These are phyloP conservation scores for Sanghuangporus weigelae DNA, from an alignment of 1,284 basidiomycete species.

Conservation along the genomic window DNA sequence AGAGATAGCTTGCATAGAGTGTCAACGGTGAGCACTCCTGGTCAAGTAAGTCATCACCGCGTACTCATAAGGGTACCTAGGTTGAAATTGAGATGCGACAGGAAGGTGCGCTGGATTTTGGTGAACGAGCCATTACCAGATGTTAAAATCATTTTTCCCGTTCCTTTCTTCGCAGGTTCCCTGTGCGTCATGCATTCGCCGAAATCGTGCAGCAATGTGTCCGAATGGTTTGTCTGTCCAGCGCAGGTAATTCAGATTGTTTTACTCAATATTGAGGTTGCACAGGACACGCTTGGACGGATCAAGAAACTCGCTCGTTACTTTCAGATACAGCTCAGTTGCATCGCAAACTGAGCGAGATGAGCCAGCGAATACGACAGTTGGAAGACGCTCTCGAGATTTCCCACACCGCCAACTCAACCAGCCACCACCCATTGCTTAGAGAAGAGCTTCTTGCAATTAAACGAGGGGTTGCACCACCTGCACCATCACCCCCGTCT, in stretches of 20 bases:
- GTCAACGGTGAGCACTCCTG: constrained; percentile 42
- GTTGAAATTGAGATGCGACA: constrained; percentile 73
- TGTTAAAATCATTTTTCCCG: background rate
- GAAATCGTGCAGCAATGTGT: constrained; percentile 65
- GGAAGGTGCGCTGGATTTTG: constrained; percentile 70
- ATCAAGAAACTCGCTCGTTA: constrained; percentile 46
- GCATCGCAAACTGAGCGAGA: constrained; percentile 54
- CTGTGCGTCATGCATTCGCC: constrained; percentile 25
- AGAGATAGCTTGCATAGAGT: constrained; percentile 64
- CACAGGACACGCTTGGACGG: constrained; percentile 11
- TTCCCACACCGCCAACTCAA: constrained; percentile 30
- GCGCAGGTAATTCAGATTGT: background rate
- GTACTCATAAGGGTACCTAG: constrained; percentile 30
- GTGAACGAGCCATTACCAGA: constrained; percentile 31
- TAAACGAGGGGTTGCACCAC: constrained; percentile 25
- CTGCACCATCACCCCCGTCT: constrained; percentile 5
- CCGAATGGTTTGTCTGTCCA: constrained; percentile 50
- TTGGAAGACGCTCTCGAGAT: constrained; percentile 60
- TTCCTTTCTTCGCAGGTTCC: constrained; percentile 30
- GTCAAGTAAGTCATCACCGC: constrained; percentile 18
- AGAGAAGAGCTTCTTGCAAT: constrained; percentile 45
- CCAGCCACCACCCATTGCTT: constrained; percentile 59
- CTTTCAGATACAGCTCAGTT: constrained; percentile 71
- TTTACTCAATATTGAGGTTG: background rate
- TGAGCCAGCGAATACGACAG: constrained; percentile 57